Evolutionary conservation across 495 filamentous ascomycete genomes (phyloP).

Genomic region (Rusavskia elegans): DNA sequence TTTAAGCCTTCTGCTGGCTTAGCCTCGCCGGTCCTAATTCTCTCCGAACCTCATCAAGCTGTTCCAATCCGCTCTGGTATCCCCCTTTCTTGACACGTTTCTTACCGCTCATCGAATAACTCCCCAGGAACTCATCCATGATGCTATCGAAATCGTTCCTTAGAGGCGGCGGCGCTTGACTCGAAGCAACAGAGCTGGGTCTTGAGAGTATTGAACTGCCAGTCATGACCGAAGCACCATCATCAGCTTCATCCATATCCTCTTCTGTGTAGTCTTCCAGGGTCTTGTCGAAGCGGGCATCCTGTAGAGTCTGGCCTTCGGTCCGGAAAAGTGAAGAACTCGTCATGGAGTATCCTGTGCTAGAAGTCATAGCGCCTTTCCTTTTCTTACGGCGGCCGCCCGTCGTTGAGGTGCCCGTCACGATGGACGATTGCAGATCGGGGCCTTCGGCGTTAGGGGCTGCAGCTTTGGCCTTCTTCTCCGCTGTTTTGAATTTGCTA

Average conservation of each 20-base stretch:
- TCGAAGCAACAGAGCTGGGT: slow-evolving; percentile 29
- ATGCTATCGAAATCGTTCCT: slow-evolving; percentile 66
- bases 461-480: slow-evolving; percentile 32
- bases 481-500: slow-evolving; percentile 18
- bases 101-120: slow-evolving; percentile 61
- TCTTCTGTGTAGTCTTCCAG: slow-evolving; percentile 73
- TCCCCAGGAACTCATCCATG: slow-evolving; percentile 83
- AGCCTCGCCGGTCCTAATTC: slow-evolving; percentile 61
- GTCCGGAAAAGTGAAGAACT: slow-evolving; percentile 79
- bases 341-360: slow-evolving; percentile 90
- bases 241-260: slow-evolving; percentile 39
- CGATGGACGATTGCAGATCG: slow-evolving; percentile 58
- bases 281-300: slow-evolving; percentile 81
- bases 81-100: slow-evolving; percentile 71
- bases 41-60: slow-evolving; percentile 80
- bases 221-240: slow-evolving; percentile 35
- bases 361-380: slow-evolving; percentile 78
- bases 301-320: slow-evolving; percentile 71
- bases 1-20: background rate
- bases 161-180: slow-evolving; percentile 28
- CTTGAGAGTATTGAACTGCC: slow-evolving; percentile 20
- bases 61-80: slow-evolving; percentile 62
- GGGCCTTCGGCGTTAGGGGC: slow-evolving; percentile 44
- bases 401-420: slow-evolving; percentile 61
- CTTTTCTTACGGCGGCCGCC: slow-evolving; percentile 68